These are phyloP conservation scores for Rubroshorea leprosula DNA, from an alignment of 345 rosid species.

Conservation along the genomic window DNA sequence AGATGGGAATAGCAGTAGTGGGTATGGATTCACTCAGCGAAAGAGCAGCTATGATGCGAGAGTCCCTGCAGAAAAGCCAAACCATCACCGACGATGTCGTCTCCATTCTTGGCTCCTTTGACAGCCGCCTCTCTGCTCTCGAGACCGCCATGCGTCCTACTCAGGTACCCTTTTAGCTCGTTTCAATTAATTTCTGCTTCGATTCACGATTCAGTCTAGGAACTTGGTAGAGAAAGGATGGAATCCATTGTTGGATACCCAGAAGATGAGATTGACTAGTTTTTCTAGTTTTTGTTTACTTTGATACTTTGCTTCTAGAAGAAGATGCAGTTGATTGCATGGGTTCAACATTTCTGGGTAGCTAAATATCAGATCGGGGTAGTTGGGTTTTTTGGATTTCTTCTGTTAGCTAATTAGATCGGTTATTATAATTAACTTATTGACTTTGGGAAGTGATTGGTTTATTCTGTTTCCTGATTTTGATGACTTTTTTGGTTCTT, in stretches of 20 bases:
- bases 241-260: background rate
- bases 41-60: slow-evolving; percentile 71
- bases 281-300: slow-evolving; percentile 5
- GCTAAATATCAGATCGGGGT: background rate
- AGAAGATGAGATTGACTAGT: background rate
- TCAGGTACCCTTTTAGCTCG: slow-evolving; percentile 45
- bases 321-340: background rate
- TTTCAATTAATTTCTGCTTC: background rate
- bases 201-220: background rate
- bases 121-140: slow-evolving; percentile 94
- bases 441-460: slow-evolving; percentile 1
- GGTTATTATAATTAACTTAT: background rate
- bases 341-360: background rate
- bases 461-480: background rate
- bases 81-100: slow-evolving; percentile 84
- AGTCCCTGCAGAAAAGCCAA: slow-evolving; percentile 80
- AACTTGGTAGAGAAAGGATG: background rate
- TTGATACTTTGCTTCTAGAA: background rate
- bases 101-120: slow-evolving; percentile 90
- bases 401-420: background rate
- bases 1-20: slow-evolving; percentile 38
- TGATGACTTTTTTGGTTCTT: slow-evolving; percentile 10
- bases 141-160: slow-evolving; percentile 99
- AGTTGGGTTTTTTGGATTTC: background rate
- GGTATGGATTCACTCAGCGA: slow-evolving; percentile 69